These are phyloP conservation scores for Tuber indicum DNA, from an alignment of 495 filamentous ascomycete species.

Conservation along the genomic window DNA sequence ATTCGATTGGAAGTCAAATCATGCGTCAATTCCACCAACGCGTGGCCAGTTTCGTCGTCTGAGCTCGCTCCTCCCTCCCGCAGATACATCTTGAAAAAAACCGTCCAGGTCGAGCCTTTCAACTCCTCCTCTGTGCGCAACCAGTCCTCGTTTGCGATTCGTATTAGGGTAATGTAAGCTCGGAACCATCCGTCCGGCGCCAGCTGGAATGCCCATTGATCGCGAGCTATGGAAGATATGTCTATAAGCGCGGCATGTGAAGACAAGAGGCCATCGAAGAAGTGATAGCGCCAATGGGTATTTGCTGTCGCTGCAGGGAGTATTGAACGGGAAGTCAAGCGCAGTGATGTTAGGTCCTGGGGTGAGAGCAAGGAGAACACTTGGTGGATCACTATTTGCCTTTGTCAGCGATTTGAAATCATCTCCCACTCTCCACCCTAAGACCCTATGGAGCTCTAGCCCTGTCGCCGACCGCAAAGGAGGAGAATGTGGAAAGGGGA, in stretches of 20 bases:
- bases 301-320: slow-evolving; percentile 30
- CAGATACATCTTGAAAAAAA: slow-evolving; percentile 38
- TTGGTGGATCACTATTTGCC: slow-evolving; percentile 37
- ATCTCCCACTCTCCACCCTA: neutral
- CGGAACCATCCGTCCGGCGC: slow-evolving; percentile 39
- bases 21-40: slow-evolving; percentile 23
- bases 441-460: neutral
- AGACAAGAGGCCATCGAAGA: slow-evolving; percentile 15
- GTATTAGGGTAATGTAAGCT: slow-evolving; percentile 27
- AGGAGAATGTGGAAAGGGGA: neutral
- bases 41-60: slow-evolving; percentile 14
- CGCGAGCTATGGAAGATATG: slow-evolving; percentile 15
- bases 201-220: slow-evolving; percentile 33
- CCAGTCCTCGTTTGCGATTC: slow-evolving; percentile 21
- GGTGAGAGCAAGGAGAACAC: slow-evolving; percentile 33
- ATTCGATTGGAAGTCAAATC: slow-evolving; percentile 16
- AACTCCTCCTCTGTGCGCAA: slow-evolving; percentile 25
- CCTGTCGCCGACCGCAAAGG: neutral
- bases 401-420: slow-evolving; percentile 9
- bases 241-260: slow-evolving; percentile 21
- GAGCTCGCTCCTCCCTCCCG: slow-evolving; percentile 6
- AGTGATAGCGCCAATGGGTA: slow-evolving; percentile 33
- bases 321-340: slow-evolving; percentile 19
- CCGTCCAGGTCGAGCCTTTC: slow-evolving; percentile 27
- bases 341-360: slow-evolving; percentile 23